These are phyloP conservation scores for Lycium ferocissimum DNA, from an alignment of 257 asterid species.

Conservation along the genomic window DNA sequence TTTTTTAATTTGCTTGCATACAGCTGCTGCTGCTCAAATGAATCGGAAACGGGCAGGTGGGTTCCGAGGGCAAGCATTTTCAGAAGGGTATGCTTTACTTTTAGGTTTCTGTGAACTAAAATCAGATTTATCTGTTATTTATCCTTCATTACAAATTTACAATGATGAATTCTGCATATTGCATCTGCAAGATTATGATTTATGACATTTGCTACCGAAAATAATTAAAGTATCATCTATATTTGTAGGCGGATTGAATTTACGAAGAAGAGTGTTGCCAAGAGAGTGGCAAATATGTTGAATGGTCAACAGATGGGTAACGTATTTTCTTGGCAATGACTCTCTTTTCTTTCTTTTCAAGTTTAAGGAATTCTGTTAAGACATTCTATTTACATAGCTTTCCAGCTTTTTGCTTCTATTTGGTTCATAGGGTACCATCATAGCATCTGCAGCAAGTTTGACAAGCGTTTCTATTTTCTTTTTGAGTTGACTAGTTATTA, in stretches of 20 bases:
- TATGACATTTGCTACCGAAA: background rate
- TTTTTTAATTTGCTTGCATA: background rate
- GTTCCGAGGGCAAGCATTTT: conserved; percentile 76
- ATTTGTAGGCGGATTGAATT: conserved; percentile 92
- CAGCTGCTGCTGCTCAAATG: conserved; percentile 64
- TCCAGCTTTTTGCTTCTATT: background rate
- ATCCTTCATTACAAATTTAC: background rate
- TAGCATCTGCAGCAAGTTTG: background rate
- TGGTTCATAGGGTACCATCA: background rate
- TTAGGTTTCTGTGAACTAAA: background rate
- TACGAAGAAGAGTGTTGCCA: conserved; percentile 77
- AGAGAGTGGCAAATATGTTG: conserved; percentile 77
- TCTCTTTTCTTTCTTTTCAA: background rate
- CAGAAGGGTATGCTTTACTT: conserved; percentile 73
- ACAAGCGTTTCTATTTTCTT: background rate
- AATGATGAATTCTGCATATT: background rate
- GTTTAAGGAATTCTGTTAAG: background rate
- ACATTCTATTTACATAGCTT: background rate
- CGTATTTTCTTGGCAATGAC: background rate
- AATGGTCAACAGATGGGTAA: conserved; percentile 85
- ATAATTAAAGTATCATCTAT: conserved; percentile 2
- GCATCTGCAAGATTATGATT: background rate
- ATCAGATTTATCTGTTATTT: background rate
- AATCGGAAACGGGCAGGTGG: conserved; percentile 77
- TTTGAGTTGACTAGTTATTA: background rate